These are phyloP conservation scores for Ascochyta viciae-villosae DNA, from an alignment of 2,329 filamentous ascomycete species.

Conservation along the genomic window DNA sequence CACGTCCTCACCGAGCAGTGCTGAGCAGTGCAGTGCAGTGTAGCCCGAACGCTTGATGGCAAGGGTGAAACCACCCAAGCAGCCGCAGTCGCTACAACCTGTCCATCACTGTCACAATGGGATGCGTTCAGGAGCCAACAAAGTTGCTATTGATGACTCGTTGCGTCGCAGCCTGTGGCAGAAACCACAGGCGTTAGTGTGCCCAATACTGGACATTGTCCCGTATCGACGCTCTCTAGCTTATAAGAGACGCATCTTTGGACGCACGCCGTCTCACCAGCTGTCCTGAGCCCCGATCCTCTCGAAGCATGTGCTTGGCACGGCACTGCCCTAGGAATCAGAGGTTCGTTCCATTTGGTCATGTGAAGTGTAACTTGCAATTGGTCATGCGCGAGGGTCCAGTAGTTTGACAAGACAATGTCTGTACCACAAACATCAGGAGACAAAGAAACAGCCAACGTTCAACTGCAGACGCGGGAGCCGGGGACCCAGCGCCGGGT, in stretches of 20 bases:
- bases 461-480: conserved; percentile 11
- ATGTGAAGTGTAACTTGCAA: neutral
- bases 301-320: conserved; percentile 5
- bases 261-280: conserved; percentile 13
- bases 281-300: conserved; percentile 15
- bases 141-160: conserved; percentile 10
- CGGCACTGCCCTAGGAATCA: neutral
- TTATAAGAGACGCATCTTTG: conserved; percentile 7
- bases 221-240: conserved; percentile 9
- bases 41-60: conserved; percentile 1
- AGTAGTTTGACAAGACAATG: neutral
- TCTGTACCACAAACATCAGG: neutral
- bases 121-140: conserved; percentile 4
- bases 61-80: conserved; percentile 12
- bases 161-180: conserved; percentile 18
- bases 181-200: conserved; percentile 3
- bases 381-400: neutral
- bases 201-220: conserved; percentile 5
- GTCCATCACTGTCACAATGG: conserved; percentile 1
- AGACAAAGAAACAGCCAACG: conserved; percentile 2
- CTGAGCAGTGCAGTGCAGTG: neutral
- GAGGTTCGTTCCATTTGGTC: neutral
- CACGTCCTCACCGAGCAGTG: neutral
- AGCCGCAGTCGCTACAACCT: conserved; percentile 10
- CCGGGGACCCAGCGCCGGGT: too few relatives aligned